Conservation (phyloP, 2,329 filamentous ascomycete genomes). For the Aurifilum marmelostoma region DNA sequence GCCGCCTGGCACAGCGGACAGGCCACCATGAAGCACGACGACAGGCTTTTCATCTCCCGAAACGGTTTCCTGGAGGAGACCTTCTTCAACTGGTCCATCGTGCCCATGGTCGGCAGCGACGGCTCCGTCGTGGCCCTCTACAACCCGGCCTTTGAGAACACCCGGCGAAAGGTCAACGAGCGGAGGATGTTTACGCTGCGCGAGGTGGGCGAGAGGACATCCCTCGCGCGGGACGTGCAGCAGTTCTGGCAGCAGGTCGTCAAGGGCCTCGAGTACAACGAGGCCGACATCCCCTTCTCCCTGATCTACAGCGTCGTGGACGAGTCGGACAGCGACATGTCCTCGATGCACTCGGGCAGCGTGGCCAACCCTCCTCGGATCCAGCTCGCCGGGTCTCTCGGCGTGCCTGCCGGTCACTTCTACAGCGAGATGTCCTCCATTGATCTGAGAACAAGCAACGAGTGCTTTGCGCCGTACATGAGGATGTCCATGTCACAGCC, state of each 20-base stretch:
- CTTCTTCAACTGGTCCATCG: conserved; percentile 82
- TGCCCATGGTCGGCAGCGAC: conserved; percentile 74
- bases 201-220: conserved; percentile 76
- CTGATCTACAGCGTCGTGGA: conserved; percentile 76
- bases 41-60: conserved; percentile 72
- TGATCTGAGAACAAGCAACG: conserved; percentile 70
- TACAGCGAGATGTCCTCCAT: conserved; percentile 59
- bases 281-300: conserved; percentile 75
- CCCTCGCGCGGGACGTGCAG: conserved; percentile 71
- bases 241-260: conserved; percentile 75
- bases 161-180: conserved; percentile 75
- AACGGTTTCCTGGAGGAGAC: conserved; percentile 75
- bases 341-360: conserved; percentile 72
- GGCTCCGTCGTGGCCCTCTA: conserved; percentile 77
- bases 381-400: conserved; percentile 72
- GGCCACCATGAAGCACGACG: conserved; percentile 83
- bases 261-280: conserved; percentile 71
- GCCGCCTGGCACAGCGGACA: conserved; percentile 71
- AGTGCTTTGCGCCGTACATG: conserved; percentile 77
- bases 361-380: conserved; percentile 64
- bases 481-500: conserved; percentile 71
- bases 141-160: conserved; percentile 83
- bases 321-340: conserved; percentile 71
- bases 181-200: conserved; percentile 77
- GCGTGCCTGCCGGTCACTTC: conserved; percentile 66